Conservation (phyloP, 2,329 filamentous ascomycete genomes). For the Verticillium klebahnii region DNA sequence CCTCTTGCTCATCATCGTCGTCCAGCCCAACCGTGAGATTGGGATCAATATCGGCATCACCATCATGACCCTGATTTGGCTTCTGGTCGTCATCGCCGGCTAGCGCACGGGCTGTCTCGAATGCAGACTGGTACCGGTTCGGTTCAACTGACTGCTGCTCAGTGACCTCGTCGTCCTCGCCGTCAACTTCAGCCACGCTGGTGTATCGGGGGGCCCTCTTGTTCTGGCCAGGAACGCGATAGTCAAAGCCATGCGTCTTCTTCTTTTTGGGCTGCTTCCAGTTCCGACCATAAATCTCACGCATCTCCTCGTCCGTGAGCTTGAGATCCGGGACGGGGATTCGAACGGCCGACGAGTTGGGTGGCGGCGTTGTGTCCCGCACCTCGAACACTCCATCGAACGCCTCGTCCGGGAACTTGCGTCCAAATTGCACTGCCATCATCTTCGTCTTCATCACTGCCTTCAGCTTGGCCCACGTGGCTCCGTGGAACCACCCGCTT, state of each 20-base stretch:
- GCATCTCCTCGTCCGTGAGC: slow-evolving; percentile 31
- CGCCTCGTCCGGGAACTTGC: slow-evolving; percentile 42
- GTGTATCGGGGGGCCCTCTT: background rate
- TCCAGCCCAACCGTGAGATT: slow-evolving; percentile 25
- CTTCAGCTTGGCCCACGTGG: slow-evolving; percentile 77
- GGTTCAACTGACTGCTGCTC: background rate
- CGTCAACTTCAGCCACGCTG: slow-evolving; percentile 4
- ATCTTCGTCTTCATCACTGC: slow-evolving; percentile 87
- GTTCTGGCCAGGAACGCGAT: slow-evolving; percentile 12
- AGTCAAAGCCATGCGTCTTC: slow-evolving; percentile 13
- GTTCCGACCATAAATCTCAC: slow-evolving; percentile 25
- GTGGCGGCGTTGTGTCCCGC: slow-evolving; percentile 25
- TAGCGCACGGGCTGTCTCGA: slow-evolving; percentile 8
- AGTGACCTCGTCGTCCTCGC: slow-evolving; percentile 4
- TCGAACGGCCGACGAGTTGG: slow-evolving; percentile 22
- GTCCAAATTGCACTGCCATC: slow-evolving; percentile 56
- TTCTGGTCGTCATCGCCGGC: slow-evolving; percentile 5
- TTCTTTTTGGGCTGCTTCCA: slow-evolving; percentile 20
- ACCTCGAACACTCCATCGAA: slow-evolving; percentile 37
- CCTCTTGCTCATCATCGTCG: slow-evolving; percentile 20
- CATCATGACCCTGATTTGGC: slow-evolving; percentile 24
- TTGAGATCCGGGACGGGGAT: slow-evolving; percentile 33
- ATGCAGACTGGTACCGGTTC: background rate
- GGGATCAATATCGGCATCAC: slow-evolving; percentile 21
- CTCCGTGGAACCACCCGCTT: slow-evolving; percentile 82